Evolutionary conservation across 1,284 basidiomycete species (phyloP), one percentile per base, ranked within the genome.

Genomic region (Cutaneotrichosporon spelunceum): DNA sequence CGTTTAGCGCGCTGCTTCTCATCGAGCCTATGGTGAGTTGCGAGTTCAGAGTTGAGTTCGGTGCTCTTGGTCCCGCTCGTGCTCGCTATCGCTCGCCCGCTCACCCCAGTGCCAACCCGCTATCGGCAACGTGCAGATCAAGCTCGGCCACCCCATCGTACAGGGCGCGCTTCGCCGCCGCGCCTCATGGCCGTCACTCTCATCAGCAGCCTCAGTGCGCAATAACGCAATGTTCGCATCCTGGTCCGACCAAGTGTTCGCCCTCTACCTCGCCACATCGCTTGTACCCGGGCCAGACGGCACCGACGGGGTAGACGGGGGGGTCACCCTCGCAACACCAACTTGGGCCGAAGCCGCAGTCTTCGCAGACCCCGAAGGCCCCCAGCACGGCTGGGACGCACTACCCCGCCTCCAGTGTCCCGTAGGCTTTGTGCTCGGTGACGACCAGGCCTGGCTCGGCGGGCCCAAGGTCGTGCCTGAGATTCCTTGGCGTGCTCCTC

Each of bases 1-100:
- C 93, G 9, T 91, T 93, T 77, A 82, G 86, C 16, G 84, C 84
- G 0, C 78, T 95, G 33, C 81, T 92, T 47, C 82, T 94, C 16
- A 78, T 94, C 26, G 93, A 97, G 72, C 91, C 94, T 0, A 74
- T 75, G 68, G 68, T 71, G 23, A 34, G 45, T 56, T 14, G 16
- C n/a, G 0, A 24, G 0, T 39, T 13, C 21, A 21, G 4, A 13
- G 21, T 4, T 7, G 10, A 45, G n/a, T n/a, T n/a, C n/a, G n/a
- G n/a, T n/a, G n/a, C n/a, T n/a, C n/a, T n/a, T n/a, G n/a, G n/a
- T n/a, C n/a, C n/a, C n/a, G n/a, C n/a, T n/a, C n/a, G n/a, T n/a
- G n/a, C n/a, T n/a, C n/a, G n/a, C n/a, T n/a, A n/a, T n/a, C n/a
- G n/a, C n/a, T n/a, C n/a, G n/a, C n/a, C n/a, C n/a, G n/a, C 55